These are phyloP conservation scores for Trichocomaceae sp. DNA, from an alignment of 2,329 filamentous ascomycete genomes.

Conservation along the genomic window DNA sequence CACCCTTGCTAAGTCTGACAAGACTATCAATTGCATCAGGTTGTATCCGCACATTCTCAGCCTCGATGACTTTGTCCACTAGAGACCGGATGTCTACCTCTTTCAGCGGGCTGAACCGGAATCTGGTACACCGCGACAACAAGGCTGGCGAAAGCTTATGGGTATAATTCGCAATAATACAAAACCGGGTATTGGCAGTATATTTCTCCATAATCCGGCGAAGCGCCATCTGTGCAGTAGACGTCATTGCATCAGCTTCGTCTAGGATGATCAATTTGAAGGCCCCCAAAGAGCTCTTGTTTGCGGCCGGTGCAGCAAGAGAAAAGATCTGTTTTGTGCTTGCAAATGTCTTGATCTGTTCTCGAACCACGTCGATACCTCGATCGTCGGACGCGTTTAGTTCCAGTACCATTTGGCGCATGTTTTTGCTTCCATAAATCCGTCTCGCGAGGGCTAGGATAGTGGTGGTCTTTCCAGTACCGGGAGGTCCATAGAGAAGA, in stretches of 20 bases:
- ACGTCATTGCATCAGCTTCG: constrained; percentile 99
- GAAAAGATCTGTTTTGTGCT: constrained; percentile 97
- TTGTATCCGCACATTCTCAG: constrained; percentile 79
- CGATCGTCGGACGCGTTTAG: constrained; percentile 95
- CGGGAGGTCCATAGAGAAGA: constrained; percentile 90
- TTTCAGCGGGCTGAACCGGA: constrained; percentile 89
- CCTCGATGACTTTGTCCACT: constrained; percentile 82
- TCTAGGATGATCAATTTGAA: constrained; percentile 98
- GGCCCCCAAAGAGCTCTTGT: constrained; percentile 53
- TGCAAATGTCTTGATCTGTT: constrained; percentile 99
- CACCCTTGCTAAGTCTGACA: constrained; percentile 82
- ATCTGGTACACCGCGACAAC: constrained; percentile 86
- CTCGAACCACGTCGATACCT: constrained; percentile 94
- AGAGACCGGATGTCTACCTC: constrained; percentile 75
- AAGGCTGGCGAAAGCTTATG: constrained; percentile 94
- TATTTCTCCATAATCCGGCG: constrained; percentile 99
- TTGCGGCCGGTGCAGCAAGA: constrained; percentile 41
- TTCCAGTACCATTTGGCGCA: constrained; percentile 97
- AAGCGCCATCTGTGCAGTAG: constrained; percentile 94
- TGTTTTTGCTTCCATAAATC: constrained; percentile 86
- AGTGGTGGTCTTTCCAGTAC: constrained; percentile 96
- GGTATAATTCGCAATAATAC: constrained; percentile 97
- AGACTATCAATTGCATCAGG: constrained; percentile 74
- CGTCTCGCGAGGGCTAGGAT: constrained; percentile 85
- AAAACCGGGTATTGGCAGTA: constrained; percentile 94